Evolutionary conservation across 352 stramenopile species (phyloP).

Genomic region (Phytophthora gonapodyides): DNA sequence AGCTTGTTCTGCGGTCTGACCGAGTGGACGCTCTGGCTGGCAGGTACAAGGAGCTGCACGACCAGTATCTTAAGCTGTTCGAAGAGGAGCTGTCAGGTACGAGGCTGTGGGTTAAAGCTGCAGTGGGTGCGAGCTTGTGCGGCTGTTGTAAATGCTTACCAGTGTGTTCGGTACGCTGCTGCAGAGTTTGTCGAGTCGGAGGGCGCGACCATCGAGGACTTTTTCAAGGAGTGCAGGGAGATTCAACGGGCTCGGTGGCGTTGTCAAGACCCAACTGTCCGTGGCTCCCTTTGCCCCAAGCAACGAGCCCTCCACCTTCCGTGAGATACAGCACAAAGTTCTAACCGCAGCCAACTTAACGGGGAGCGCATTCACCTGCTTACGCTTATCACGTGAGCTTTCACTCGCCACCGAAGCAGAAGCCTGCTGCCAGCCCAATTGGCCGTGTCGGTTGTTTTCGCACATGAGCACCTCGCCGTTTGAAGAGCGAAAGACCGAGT

Average conservation of each 20-base stretch:
- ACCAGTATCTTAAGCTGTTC: conserved; percentile 76
- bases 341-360: conserved; percentile 69
- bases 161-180: neutral
- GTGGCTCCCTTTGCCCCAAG: conserved; percentile 82
- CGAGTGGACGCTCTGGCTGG: neutral
- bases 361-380: conserved; percentile 36
- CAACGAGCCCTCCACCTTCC: conserved; percentile 34
- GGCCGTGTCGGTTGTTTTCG: conserved; percentile 79
- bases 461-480: conserved; percentile 55
- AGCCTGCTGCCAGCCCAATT: conserved; percentile 48
- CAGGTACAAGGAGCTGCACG: conserved; percentile 79
- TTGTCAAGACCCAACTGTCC: conserved; percentile 63
- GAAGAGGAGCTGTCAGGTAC: conserved; percentile 67
- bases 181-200: conserved; percentile 78
- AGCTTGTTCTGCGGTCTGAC: neutral
- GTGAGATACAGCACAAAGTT: conserved; percentile 73
- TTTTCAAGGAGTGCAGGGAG: conserved; percentile 70
- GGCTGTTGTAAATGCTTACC: neutral
- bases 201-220: conserved; percentile 64
- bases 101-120: neutral
- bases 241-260: conserved; percentile 37
- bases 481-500: conserved; percentile 61
- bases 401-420: neutral
- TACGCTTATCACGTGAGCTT: conserved; percentile 11
- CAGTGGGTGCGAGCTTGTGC: neutral